Base-by-base conservation (phyloP, 805 yeast species). In the Lipomyces sp. region DNA sequence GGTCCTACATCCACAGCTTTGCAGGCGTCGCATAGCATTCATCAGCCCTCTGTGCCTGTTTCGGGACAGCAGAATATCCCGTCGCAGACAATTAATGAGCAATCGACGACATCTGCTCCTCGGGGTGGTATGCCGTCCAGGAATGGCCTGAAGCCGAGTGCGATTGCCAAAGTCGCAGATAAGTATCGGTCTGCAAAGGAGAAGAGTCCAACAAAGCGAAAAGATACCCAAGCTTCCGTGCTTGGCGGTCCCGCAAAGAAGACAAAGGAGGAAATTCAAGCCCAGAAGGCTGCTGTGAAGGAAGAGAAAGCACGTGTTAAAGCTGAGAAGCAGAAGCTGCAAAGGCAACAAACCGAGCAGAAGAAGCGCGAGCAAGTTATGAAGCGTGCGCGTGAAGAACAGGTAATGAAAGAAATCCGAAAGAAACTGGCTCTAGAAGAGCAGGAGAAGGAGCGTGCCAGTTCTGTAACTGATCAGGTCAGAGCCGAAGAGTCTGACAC, bases 331-430 rank as follows among this genome's bases (percentile, higher is more conserved):
- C 69, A 63, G 53, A 54, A 45, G n/a, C 13, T 56, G n/a, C 48
- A 18, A 6, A 48, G 53, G 56, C 66, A 65, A 45, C 57, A 62
- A 29, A 60, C 62, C 18, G 69, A 59, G 39, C 39, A 59, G 45
- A 59, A 53, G 51, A 62, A 57, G 33, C 58, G 60, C 11, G 63
- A 39, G 32, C 59, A 63, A 48, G 62, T 56, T 1, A 30, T 34
- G 33, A 59, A 32, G 39, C 69, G 69, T 11, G 62, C 62, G 3
- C 63, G 53, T 2, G 66, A 63, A 35, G 60, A 61, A 42, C 37
- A 35, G 34, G 34, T 33, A 35, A 65, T 65, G 69, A 35, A 62
- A 57, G 57, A 62, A 24, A 65, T 65, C n/a, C 61, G 64, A 3
- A 64, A 59, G 18, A 37, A n/a, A n/a, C 54, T 64, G 33, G 62